These are phyloP conservation scores for Aspergillus aculeatus DNA, from an alignment of 2,329 filamentous ascomycete species.

Conservation along the genomic window DNA sequence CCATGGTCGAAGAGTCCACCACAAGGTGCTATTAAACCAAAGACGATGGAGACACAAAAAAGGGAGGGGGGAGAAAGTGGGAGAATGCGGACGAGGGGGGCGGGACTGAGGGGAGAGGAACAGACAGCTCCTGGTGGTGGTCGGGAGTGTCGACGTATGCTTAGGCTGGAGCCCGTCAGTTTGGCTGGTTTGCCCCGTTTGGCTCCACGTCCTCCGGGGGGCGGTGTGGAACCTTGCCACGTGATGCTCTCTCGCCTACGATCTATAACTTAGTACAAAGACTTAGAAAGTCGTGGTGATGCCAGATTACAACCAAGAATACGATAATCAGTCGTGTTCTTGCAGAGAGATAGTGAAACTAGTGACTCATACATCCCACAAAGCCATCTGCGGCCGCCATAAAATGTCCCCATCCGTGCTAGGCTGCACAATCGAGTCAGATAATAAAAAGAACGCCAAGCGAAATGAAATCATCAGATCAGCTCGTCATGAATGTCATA, in stretches of 20 bases:
- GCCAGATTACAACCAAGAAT: too few species aligned
- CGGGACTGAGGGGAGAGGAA: constrained; percentile 3
- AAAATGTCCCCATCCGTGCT: neutral
- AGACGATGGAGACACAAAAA: constrained; percentile 3
- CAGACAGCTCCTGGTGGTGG: constrained; percentile 8
- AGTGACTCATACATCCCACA: neutral
- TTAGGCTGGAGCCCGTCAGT: neutral
- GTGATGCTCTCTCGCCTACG: neutral
- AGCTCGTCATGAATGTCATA: constrained; percentile 2
- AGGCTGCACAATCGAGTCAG: neutral
- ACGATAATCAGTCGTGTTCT: neutral
- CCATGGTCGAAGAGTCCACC: constrained; percentile 32
- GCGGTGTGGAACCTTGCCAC: constrained; percentile 1
- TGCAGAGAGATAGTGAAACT: neutral
- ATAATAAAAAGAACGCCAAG: neutral
- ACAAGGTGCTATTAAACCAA: constrained; percentile 1
- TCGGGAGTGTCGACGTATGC: constrained; percentile 8
- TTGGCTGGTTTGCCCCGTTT: neutral
- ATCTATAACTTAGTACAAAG: neutral
- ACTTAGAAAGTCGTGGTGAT: too few species aligned
- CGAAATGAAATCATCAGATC: neutral
- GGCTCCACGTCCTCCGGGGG: constrained; percentile 2
- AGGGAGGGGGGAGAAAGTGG: constrained; percentile 15
- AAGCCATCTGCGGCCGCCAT: neutral
- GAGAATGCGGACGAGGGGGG: constrained; percentile 9